Percentiles rank a stretch among this genome's conserved stretches.
Conservation (phyloP, 2,329 filamentous ascomycete genomes). For the Fusarium sp. region DNA sequence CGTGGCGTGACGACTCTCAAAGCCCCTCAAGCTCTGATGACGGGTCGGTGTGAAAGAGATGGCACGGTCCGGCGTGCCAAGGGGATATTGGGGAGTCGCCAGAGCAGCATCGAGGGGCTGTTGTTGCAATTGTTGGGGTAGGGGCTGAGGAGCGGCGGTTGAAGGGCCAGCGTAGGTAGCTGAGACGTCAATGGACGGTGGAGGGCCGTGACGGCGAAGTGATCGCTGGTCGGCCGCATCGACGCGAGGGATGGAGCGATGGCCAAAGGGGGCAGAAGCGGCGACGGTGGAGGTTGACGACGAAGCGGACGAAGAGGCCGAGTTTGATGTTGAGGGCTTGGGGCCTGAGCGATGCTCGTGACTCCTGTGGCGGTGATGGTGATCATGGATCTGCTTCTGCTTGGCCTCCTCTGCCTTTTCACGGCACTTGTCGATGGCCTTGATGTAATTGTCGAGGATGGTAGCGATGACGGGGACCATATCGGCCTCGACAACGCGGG, state of each 20-base stretch:
- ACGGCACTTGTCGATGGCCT: conserved; percentile 91
- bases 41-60: conserved; percentile 48
- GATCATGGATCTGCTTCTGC: conserved; percentile 70
- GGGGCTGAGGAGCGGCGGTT: conserved; percentile 35
- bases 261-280: conserved; percentile 56
- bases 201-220: conserved; percentile 82
- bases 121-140: conserved; percentile 30
- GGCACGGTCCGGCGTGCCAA: conserved; percentile 38
- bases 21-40: conserved; percentile 62
- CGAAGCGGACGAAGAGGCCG: conserved; percentile 49
- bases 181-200: conserved; percentile 72
- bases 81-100: conserved; percentile 35
- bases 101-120: conserved; percentile 39
- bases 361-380: conserved; percentile 61
- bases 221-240: conserved; percentile 69
- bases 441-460: conserved; percentile 98
- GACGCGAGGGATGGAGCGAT: conserved; percentile 60
- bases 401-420: conserved; percentile 88
- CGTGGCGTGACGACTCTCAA: conserved; percentile 62
- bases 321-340: conserved; percentile 54
- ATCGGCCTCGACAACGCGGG: conserved; percentile 95
- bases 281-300: conserved; percentile 33
- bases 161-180: conserved; percentile 54
- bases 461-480: conserved; percentile 99
- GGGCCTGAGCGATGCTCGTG: conserved; percentile 60